phyloP scores from a whole-genome alignment of 139 green algal genomes.

The Ettlia oleoabundans region DNA sequence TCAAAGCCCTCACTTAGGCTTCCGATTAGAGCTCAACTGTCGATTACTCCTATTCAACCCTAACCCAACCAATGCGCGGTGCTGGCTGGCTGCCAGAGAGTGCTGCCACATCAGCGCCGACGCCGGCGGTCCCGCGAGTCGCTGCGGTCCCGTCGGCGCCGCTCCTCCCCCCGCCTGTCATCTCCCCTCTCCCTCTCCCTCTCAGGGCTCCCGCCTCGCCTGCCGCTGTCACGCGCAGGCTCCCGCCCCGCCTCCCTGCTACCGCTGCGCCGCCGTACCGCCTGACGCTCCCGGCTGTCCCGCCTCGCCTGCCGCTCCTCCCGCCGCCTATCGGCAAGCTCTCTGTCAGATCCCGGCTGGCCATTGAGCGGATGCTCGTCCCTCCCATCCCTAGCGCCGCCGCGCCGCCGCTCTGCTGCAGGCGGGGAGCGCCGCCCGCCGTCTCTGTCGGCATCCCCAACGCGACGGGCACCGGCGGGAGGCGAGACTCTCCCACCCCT shows the following conservation, averaged over 20 bases:
- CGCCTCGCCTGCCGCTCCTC: constrained; percentile 9
- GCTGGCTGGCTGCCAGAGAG: no score
- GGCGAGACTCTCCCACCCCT: not conserved
- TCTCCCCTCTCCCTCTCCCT: not conserved
- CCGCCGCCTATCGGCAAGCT: constrained; percentile 3
- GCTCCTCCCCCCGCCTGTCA: not conserved
- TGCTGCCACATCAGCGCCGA: constrained; percentile 12
- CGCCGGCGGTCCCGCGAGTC: constrained; percentile 17
- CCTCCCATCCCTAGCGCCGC: not conserved
- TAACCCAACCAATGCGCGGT: no score
- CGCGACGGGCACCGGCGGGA: no score
- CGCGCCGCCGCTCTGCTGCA: not conserved
- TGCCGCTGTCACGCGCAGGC: not conserved
- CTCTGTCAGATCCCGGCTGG: not conserved
- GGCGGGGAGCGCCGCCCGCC: not conserved
- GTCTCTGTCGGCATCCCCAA: not conserved
- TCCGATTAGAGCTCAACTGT: no score
- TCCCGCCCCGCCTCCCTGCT: not conserved
- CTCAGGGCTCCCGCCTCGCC: not conserved
- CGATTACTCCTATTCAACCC: no score
- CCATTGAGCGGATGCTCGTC: not conserved
- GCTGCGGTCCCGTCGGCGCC: not conserved
- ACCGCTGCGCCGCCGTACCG: not conserved
- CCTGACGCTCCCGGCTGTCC: not conserved
- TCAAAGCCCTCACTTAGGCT: no score